Evolutionary conservation across 495 filamentous ascomycete species (phyloP).

Genomic region (Penicillium subrubescens): DNA sequence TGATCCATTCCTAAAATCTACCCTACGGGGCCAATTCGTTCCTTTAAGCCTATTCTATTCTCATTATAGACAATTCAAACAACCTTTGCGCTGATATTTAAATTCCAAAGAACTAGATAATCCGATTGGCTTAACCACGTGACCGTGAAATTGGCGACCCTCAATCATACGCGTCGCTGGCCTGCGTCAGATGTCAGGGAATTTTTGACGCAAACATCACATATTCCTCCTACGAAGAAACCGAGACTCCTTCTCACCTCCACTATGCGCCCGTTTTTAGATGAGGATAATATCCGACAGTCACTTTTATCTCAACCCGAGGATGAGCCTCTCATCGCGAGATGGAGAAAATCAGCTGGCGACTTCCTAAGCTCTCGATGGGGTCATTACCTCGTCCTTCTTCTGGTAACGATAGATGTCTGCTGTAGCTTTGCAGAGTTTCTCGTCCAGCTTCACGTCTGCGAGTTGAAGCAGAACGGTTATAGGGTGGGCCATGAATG

Average conservation of each 20-base stretch:
- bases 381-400: constrained; percentile 60
- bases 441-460: constrained; percentile 61
- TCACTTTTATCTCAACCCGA: constrained; percentile 2
- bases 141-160: neutral
- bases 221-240: neutral
- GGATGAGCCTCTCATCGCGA: constrained; percentile 11
- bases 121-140: neutral
- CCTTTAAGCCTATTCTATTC: neutral
- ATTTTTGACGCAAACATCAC: neutral
- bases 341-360: constrained; percentile 25
- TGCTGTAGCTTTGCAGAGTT: constrained; percentile 63
- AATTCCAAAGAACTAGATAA: no score
- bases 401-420: constrained; percentile 59
- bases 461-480: constrained; percentile 46
- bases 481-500: constrained; percentile 17
- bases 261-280: neutral
- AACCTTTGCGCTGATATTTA: neutral
- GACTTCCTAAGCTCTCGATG: constrained; percentile 53
- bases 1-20: no score
- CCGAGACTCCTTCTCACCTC: neutral
- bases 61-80: neutral
- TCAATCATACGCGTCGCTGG: neutral
- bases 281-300: neutral
- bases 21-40: neutral
- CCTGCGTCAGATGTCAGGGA: neutral